Conservation (phyloP, 2,329 filamentous ascomycete genomes). For the Microsporum ferrugineum region DNA sequence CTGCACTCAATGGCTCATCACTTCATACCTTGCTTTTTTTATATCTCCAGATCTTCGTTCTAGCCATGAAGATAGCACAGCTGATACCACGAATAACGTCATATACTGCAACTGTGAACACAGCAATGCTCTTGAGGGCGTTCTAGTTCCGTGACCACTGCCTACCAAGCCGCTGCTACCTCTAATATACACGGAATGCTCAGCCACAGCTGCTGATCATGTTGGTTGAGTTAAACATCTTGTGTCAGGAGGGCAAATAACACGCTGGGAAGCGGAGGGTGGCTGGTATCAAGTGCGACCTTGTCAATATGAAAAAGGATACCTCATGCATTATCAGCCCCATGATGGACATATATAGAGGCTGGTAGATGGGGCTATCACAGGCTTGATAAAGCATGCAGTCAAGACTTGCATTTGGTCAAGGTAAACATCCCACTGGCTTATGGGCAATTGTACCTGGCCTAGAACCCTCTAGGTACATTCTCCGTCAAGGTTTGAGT, state of each 20-base stretch:
- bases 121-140: constrained; percentile 36
- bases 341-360: constrained; percentile 26
- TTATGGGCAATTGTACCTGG: not conserved
- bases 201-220: constrained; percentile 44
- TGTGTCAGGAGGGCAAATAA: constrained; percentile 43
- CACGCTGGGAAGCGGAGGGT: constrained; percentile 40
- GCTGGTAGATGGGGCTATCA: constrained; percentile 43
- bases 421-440: not conserved
- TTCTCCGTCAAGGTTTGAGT: not conserved
- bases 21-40: constrained; percentile 22
- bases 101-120: constrained; percentile 44
- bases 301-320: constrained; percentile 43
- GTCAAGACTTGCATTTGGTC: not conserved
- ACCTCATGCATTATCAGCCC: constrained; percentile 49
- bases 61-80: constrained; percentile 49
- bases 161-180: not conserved
- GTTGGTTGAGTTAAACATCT: constrained; percentile 46
- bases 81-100: constrained; percentile 32
- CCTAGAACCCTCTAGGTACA: not conserved
- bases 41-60: constrained; percentile 44
- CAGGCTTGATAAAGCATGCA: constrained; percentile 15
- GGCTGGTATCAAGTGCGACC: constrained; percentile 39
- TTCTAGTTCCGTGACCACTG: not conserved
- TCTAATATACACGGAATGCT: constrained; percentile 13
- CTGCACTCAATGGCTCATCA: constrained; percentile 31